These are phyloP conservation scores for Leishmania tropica DNA, from an alignment of 208 protist genomes.

Conservation along the genomic window DNA sequence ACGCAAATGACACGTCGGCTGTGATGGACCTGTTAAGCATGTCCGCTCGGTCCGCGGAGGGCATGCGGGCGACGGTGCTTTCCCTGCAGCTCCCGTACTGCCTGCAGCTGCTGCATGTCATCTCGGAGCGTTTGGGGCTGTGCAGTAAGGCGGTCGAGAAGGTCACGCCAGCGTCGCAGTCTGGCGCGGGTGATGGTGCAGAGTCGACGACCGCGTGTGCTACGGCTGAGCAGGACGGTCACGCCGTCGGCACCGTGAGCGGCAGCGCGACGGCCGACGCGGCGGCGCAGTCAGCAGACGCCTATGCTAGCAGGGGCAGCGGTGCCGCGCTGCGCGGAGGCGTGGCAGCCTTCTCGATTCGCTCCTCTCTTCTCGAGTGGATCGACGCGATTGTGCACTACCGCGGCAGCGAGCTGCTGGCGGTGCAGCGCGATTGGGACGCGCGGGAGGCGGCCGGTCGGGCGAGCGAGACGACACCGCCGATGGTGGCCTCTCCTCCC, in stretches of 20 bases:
- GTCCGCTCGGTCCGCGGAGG: constrained; percentile 45
- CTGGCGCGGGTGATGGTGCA: not conserved
- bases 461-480: constrained; percentile 3
- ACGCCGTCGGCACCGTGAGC: not conserved
- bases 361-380: constrained; percentile 79
- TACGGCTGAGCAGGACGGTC: too few species aligned
- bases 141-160: constrained; percentile 32
- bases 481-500: constrained; percentile 42
- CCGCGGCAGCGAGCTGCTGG: constrained; percentile 79
- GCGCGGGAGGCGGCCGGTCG: constrained; percentile 6
- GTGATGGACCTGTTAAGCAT: constrained; percentile 87
- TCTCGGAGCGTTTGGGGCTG: constrained; percentile 64
- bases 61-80: constrained; percentile 68
- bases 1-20: constrained; percentile 71
- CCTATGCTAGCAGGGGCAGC: not conserved
- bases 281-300: not conserved
- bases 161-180: not conserved
- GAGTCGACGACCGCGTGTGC: not conserved
- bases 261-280: not conserved
- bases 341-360: constrained; percentile 41
- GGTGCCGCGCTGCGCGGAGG: constrained; percentile 41
- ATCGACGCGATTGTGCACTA: constrained; percentile 76
- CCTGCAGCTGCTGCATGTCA: constrained; percentile 73
- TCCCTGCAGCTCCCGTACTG: constrained; percentile 78
- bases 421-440: constrained; percentile 44